Base-by-base conservation (phyloP, 768 basidiomycete genomes). In the Podaxis mareebaensis region DNA sequence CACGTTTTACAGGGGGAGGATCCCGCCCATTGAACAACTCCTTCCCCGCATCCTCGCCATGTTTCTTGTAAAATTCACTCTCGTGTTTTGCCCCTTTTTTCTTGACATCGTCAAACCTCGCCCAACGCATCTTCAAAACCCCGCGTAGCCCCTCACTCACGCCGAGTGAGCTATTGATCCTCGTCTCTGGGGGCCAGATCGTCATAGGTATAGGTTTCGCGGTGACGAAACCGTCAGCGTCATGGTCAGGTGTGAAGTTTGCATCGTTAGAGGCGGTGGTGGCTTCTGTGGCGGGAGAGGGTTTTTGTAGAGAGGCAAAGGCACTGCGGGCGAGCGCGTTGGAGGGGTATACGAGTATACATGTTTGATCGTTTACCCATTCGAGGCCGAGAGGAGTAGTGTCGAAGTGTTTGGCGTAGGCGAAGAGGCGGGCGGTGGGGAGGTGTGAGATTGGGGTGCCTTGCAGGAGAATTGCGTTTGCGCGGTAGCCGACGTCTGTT, bases 361-460 rank as follows among this genome's bases (percentile, higher is more conserved):
- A 93, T 26, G 90, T 92, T 24, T 78, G 88, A 75, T 95, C 93
- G 72, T 93, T 87, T 20, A 95, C 82, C 93, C 93, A 95, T 76
- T 95, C 93, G 7, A 95, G 77, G 7, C 83, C 92, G 65, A 92
- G 81, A 0, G 92, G 92, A 20, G 83, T 79, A 0, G 86, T 81
- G 53, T 90, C 88, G 69, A 91, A 92, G 67, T 93, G 89, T 1
- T 86, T 89, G 36, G 88, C 87, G 68, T 94, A 95, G 0, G 89
- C 92, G 70, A 94, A 94, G 58, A 95, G 81, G 42, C 89, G 83
- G 2, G 85, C 79, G 3, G 93, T 95, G 24, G 91, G 85, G 8
- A 95, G 82, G 67, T 88, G 83, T 3, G 87, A 79, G 62, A 95
- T 91, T 0, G 93, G 90, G 6, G 83, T 70, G 24, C 93, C 93